Evolutionary conservation across 495 filamentous ascomycete genomes (phyloP).

Genomic region (Penicillium diatomitis): DNA sequence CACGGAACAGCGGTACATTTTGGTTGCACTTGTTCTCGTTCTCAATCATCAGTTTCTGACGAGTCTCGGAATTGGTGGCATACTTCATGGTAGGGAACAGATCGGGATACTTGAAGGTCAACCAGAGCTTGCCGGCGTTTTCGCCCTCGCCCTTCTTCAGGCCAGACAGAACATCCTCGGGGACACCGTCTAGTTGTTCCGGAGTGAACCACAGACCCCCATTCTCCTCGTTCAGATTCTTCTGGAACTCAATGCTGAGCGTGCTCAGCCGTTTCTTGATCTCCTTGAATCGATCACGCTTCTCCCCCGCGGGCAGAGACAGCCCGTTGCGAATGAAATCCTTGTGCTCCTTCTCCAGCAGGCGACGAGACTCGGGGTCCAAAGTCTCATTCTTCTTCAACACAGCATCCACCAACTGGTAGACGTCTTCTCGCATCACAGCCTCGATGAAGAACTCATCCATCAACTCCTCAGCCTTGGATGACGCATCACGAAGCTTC

Average conservation of each 20-base stretch:
- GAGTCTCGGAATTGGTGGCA: conserved; percentile 46
- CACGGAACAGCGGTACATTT: conserved; percentile 78
- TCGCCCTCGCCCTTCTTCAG: conserved; percentile 67
- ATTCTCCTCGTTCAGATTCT: conserved; percentile 61
- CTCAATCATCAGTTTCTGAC: conserved; percentile 47
- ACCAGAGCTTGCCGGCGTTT: conserved; percentile 51
- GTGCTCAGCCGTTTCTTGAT: conserved; percentile 63
- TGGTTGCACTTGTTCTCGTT: conserved; percentile 79
- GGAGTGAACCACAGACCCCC: conserved; percentile 58
- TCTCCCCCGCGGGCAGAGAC: conserved; percentile 48
- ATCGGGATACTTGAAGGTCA: conserved; percentile 66
- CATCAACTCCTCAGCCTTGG: conserved; percentile 57
- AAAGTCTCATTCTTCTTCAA: conserved; percentile 50
- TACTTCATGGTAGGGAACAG: conserved; percentile 59
- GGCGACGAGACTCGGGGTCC: conserved; percentile 52
- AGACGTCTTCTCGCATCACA: conserved; percentile 61
- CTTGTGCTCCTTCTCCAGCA: conserved; percentile 63
- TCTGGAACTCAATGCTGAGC: conserved; percentile 57
- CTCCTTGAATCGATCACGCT: conserved; percentile 59
- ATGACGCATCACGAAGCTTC: conserved; percentile 61
- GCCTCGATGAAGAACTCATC: conserved; percentile 60
- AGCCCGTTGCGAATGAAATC: conserved; percentile 55
- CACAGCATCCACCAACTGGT: conserved; percentile 51
- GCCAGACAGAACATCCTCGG: conserved; percentile 50
- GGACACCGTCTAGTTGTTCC: conserved; percentile 53